phyloP scores from a whole-genome alignment of 73 alveolate species.

The Tetrahymena borealis region DNA sequence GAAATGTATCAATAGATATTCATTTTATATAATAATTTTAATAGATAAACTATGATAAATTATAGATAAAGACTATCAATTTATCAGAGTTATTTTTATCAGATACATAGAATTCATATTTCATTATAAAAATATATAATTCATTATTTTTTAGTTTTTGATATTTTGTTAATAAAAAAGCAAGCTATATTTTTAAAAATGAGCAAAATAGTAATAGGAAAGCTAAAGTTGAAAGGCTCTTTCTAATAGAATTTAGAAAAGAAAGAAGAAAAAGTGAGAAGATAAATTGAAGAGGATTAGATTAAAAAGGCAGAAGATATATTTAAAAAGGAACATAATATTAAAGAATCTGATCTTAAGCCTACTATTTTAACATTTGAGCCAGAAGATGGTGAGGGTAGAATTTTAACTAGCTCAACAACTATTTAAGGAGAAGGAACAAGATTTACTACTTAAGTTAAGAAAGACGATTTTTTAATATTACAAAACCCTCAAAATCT shows the following conservation, averaged over 20 bases:
- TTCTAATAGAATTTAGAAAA: conserved; percentile 15
- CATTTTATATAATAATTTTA: too few species aligned
- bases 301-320: conserved; percentile 11
- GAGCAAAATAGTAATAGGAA: conserved; percentile 18
- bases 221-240: conserved; percentile 25
- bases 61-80: too few species aligned
- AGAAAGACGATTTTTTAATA: conserved; percentile 29
- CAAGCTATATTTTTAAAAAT: too few species aligned
- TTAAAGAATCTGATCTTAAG: conserved; percentile 18
- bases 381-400: conserved; percentile 32
- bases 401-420: conserved; percentile 25
- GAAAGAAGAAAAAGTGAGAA: conserved; percentile 22
- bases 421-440: conserved; percentile 40
- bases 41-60: too few species aligned
- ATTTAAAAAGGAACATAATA: conserved; percentile 20
- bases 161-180: too few species aligned
- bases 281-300: conserved; percentile 16
- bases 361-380: conserved; percentile 6
- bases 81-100: too few species aligned
- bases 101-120: too few species aligned
- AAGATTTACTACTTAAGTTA: conserved; percentile 7
- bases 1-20: too few species aligned
- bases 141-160: too few species aligned
- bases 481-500: conserved; percentile 11
- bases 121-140: too few species aligned